These are phyloP conservation scores for Myxozyma melibiosi DNA, from an alignment of 805 yeast genomes.

Conservation along the genomic window DNA sequence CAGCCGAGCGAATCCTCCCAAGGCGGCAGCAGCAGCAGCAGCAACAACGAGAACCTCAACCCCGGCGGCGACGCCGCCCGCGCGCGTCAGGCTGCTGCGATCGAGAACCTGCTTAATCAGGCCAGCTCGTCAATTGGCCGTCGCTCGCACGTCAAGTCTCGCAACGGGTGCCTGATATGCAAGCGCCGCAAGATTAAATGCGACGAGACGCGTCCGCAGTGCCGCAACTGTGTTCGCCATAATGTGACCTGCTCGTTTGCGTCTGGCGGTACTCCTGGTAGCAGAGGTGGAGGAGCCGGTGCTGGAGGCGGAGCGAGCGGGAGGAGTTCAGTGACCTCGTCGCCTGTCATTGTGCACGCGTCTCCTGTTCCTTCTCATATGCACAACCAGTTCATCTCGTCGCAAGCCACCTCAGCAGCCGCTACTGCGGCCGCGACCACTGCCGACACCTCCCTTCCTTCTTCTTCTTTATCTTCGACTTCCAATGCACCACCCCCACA, in stretches of 20 bases:
- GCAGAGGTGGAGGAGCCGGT: too few species aligned
- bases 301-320: too few species aligned
- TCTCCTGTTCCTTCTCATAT: too few species aligned
- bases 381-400: too few species aligned
- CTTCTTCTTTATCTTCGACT: too few species aligned
- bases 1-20: neutral
- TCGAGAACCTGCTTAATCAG: conserved; percentile 5
- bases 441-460: neutral
- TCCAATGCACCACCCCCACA: neutral
- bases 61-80: neutral
- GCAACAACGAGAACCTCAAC: neutral
- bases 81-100: conserved; percentile 3
- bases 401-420: too few species aligned
- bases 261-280: neutral
- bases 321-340: too few species aligned
- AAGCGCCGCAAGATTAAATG: conserved; percentile 43
- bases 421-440: too few species aligned
- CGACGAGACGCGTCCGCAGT: conserved; percentile 61
- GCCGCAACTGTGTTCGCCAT: conserved; percentile 55
- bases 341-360: too few species aligned
- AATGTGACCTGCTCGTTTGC: conserved; percentile 26
- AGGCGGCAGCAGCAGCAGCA: conserved; percentile 3
- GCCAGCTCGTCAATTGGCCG: conserved; percentile 11
- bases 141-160: conserved; percentile 26
- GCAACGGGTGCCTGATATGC: conserved; percentile 31